Conservation (phyloP, 768 basidiomycete genomes). For the Albatrellus ellisii region DNA sequence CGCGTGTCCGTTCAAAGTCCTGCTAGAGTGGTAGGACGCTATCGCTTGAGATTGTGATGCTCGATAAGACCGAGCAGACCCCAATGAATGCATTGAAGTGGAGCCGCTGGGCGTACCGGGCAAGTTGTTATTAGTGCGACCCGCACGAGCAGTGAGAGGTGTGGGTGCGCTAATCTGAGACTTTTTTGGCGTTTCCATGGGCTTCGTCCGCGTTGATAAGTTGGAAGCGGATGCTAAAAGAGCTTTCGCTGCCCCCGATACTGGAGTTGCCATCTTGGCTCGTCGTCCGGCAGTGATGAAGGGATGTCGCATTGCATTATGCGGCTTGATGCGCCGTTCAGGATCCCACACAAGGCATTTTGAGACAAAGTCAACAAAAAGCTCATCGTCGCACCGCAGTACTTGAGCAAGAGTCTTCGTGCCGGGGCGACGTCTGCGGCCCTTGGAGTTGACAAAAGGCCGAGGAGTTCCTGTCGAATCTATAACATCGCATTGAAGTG, state of each 20-base stretch:
- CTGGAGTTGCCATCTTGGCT: constrained; percentile 28
- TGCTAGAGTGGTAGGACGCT: constrained; percentile 63
- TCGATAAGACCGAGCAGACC: constrained; percentile 53
- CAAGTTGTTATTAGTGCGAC: constrained; percentile 39
- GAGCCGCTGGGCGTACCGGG: constrained; percentile 48
- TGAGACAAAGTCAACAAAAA: constrained; percentile 92
- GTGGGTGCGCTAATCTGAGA: constrained; percentile 84
- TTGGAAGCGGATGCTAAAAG: constrained; percentile 45
- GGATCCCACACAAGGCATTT: constrained; percentile 99
- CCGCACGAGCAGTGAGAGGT: constrained; percentile 67
- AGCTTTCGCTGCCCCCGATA: constrained; percentile 36
- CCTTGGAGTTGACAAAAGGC: constrained; percentile 93
- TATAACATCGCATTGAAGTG: constrained; percentile 19
- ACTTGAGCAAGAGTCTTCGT: constrained; percentile 85
- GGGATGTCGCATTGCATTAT: constrained; percentile 82
- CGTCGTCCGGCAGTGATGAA: constrained; percentile 61
- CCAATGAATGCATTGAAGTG: constrained; percentile 35
- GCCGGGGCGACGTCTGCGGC: constrained; percentile 81
- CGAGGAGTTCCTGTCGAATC: constrained; percentile 90
- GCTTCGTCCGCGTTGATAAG: constrained; percentile 38
- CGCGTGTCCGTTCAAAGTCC: constrained; percentile 57
- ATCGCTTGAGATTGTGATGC: constrained; percentile 57
- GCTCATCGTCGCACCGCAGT: constrained; percentile 84
- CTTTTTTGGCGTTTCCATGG: constrained; percentile 74
- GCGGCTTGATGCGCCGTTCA: constrained; percentile 88